Evolutionary conservation across 106 monocot species (phyloP).

Genomic region (Xerophyta viscosa): DNA sequence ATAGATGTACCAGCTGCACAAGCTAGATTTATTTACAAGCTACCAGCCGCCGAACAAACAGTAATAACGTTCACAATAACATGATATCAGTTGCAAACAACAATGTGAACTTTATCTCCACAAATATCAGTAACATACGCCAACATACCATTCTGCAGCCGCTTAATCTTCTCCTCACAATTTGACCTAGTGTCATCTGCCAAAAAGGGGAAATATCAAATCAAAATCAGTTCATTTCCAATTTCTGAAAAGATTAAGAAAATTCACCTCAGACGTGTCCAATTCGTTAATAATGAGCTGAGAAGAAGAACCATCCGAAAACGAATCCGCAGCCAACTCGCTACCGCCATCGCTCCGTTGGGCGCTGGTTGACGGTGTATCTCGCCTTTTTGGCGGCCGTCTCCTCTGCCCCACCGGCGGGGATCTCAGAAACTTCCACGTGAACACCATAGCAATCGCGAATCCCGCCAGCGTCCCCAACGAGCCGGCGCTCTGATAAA

Average conservation of each 20-base stretch:
- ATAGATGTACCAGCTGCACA: too few species aligned
- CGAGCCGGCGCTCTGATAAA: slow-evolving; percentile 42
- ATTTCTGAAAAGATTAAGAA: too few species aligned
- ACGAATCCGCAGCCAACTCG: slow-evolving; percentile 6
- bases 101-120: too few species aligned
- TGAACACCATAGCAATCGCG: slow-evolving; percentile 66
- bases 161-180: slow-evolving; percentile 58
- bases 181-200: slow-evolving; percentile 46
- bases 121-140: neutral
- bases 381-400: slow-evolving; percentile 31
- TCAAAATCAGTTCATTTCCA: neutral
- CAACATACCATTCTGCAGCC: slow-evolving; percentile 62
- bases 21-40: too few species aligned
- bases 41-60: too few species aligned
- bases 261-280: slow-evolving; percentile 14
- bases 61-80: too few species aligned
- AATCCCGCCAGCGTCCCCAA: slow-evolving; percentile 66
- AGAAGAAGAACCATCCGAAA: slow-evolving; percentile 5
- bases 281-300: slow-evolving; percentile 1
- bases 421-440: slow-evolving; percentile 56
- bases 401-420: slow-evolving; percentile 22
- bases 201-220: slow-evolving; percentile 6
- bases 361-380: slow-evolving; percentile 1
- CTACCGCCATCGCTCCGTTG: neutral
- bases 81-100: too few species aligned